Evolutionary conservation across 371 early-diverging fungal species (phyloP).

Genomic region (Dinochytrium kinnereticum): DNA sequence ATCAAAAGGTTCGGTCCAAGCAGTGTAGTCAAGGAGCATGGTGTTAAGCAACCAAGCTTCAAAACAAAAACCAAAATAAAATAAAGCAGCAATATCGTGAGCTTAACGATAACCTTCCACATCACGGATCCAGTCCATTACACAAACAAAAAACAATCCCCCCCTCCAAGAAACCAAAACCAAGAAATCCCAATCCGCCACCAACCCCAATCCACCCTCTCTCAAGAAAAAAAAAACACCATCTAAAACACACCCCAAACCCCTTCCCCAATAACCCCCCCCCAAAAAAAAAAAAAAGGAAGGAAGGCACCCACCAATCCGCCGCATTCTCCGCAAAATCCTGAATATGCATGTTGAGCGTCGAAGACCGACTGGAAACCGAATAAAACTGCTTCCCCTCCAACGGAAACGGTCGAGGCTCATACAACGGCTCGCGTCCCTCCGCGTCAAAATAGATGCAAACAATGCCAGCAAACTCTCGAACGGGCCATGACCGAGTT

Average conservation of each 20-base stretch:
- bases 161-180: no score
- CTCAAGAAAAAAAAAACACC: no score
- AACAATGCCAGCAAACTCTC: slow-evolving; percentile 25
- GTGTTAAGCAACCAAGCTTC: background rate
- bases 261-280: background rate
- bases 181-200: background rate
- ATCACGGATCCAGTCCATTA: no score
- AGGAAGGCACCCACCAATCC: slow-evolving; percentile 16
- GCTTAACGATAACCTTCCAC: no score
- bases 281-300: background rate
- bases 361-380: background rate
- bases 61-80: background rate
- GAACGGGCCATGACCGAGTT: slow-evolving; percentile 18
- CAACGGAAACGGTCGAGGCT: slow-evolving; percentile 21
- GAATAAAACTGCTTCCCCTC: background rate
- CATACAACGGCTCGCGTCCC: slow-evolving; percentile 21
- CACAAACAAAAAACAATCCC: no score
- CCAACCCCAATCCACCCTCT: no score
- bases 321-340: slow-evolving; percentile 37
- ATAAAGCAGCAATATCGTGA: no score
- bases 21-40: no score
- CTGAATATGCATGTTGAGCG: slow-evolving; percentile 27
- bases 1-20: no score
- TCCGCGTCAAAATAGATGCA: slow-evolving; percentile 29
- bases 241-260: background rate